Evolutionary conservation across 2,329 filamentous ascomycete genomes (phyloP).

Genomic region (Aspergillus felis): DNA sequence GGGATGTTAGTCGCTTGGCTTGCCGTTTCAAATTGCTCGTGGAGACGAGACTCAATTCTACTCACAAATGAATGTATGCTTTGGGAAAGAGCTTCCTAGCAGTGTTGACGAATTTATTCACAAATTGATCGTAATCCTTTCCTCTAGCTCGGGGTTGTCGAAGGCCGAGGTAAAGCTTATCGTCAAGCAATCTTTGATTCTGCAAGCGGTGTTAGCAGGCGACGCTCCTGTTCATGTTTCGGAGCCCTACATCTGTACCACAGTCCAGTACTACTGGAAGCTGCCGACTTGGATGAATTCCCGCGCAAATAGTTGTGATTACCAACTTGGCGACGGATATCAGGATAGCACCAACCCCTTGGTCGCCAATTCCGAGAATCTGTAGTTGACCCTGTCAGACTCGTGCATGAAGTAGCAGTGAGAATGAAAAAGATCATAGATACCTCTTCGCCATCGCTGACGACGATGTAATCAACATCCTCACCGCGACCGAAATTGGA

Average conservation of each 20-base stretch:
- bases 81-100: constrained; percentile 68
- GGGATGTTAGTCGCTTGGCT: not conserved
- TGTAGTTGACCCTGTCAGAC: constrained; percentile 39
- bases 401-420: constrained; percentile 10
- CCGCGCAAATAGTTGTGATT: constrained; percentile 80
- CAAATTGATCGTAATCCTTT: constrained; percentile 69
- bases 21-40: not conserved
- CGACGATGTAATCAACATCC: constrained; percentile 84
- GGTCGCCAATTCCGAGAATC: constrained; percentile 85
- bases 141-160: constrained; percentile 64
- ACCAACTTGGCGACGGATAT: constrained; percentile 82
- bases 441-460: constrained; percentile 63
- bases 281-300: constrained; percentile 73
- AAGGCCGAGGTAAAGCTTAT: constrained; percentile 76
- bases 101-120: constrained; percentile 68
- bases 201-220: constrained; percentile 17
- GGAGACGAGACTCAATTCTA: not conserved
- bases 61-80: constrained; percentile 75
- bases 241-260: constrained; percentile 61
- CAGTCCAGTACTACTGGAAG: constrained; percentile 81
- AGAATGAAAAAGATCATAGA: not conserved
- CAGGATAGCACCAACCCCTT: constrained; percentile 78
- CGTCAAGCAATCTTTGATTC: constrained; percentile 69
- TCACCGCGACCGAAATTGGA: constrained; percentile 65
- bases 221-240: not conserved